Evolutionary conservation across 495 filamentous ascomycete genomes (phyloP), one percentile per base, ranked within the genome.

Genomic region (Podospora appendiculata): DNA sequence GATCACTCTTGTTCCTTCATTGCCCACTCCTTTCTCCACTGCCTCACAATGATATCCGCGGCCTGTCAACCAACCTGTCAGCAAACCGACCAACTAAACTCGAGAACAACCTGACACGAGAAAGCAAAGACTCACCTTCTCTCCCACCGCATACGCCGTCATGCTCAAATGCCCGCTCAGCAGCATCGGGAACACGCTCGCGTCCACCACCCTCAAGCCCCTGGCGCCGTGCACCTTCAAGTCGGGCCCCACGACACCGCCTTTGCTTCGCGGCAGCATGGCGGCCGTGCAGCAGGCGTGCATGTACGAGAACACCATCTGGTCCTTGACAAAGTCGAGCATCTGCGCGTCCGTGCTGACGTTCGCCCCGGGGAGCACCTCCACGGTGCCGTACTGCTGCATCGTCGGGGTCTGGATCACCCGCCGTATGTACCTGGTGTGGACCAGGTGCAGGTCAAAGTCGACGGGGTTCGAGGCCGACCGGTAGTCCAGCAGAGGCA

Each of bases 101-200:
- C 25, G 25, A 25, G n/a, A 25, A 2, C 25, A 25, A 2, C 25
- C 25, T 25, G 5, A 25, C 5, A 25, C 2, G 2, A 25, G 5
- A 25, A 2, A 9, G 4, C 4, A 44, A 17, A 44, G 3, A 14
- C 43, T 32, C n/a, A 43, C 57, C 57, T 54, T 59, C 47, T 59
- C 57, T 5, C 49, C 57, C 14, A 59, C 53, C 0, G 58, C 53
- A 42, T 59, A 59, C 12, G 50, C 49, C 16, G 45, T 34, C 40
- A 47, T 25, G 12, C 47, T 51, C n/a, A 54, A 38, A 50, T 55
- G 55, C 18, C 47, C 51, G 40, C 51, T 65, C 5, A 52, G 47
- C 51, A 82, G 48, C 13, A 85, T 55, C 8, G 83, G 83, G 16
- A 83, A 66, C 46, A 83, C 73, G 54, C 80, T 83, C 66, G 80